Evolutionary conservation across 2,329 filamentous ascomycete genomes (phyloP), one percentile per base, ranked within the genome.

Genomic region (Fusarium denticulatum): DNA sequence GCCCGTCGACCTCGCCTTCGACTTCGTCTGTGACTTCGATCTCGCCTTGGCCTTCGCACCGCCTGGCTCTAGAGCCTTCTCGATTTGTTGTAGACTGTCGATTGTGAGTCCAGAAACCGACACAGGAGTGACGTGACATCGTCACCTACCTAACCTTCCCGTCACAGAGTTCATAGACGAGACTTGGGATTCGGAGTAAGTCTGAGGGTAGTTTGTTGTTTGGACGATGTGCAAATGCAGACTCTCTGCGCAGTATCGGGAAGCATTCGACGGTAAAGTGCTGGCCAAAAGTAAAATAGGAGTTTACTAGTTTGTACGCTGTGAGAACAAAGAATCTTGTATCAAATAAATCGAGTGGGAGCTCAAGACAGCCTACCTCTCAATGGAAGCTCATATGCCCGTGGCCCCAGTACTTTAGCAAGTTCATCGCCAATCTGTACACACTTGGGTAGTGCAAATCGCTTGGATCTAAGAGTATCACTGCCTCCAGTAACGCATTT

Each of bases 181-280:
- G 73, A 32, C 52, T 76, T 39, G 75, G 75, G 37, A 77, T 77
- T 58, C 75, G 68, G 24, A 77, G 64, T 22, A 55, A 43, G 39
- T 76, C 75, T 7, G 75, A 77, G 14, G 75, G 75, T 13, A 77
- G 62, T 28, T 40, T 59, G 34, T 46, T 75, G 56, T 69, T 69
- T 53, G 75, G 75, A 26, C 75, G 75, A 49, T 77, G 76, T 18
- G 75, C 75, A 46, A 69, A 59, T 26, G 60, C 71, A 53, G 72
- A 70, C 45, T 77, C 75, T 57, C 69, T 75, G 55, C 75, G 75
- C 26, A 77, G 67, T 45, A 77, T 75, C 12, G 71, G 64, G 49
- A 77, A 77, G 53, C 75, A 77, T 65, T 77, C 75, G 69, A 59
- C 70, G 22, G 75, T 77, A 60, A 77, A 77, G 53, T 77, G 75